Evolutionary conservation across 208 protist genomes (phyloP).

Genomic region (Leishmania tropica): DNA sequence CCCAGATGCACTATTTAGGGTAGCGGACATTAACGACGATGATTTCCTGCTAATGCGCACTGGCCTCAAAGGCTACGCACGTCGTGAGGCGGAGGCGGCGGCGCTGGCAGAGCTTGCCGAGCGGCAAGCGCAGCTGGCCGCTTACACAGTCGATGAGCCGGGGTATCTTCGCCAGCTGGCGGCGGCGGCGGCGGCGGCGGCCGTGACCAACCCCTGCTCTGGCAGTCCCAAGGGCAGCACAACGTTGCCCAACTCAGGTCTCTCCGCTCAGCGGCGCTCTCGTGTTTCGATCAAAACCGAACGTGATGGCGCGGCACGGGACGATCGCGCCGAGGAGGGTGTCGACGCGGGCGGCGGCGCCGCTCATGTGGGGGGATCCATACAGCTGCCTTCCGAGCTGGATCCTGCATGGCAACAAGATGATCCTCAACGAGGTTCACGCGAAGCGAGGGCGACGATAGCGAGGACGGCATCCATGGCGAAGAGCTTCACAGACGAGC

Average conservation of each 20-base stretch:
- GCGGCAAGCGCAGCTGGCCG: conserved; percentile 11
- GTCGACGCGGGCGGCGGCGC: not conserved
- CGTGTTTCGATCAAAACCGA: too few relatives aligned
- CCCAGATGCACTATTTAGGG: conserved; percentile 45
- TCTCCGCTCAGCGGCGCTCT: not conserved
- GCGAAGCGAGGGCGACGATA: not conserved
- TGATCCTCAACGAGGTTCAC: conserved; percentile 11
- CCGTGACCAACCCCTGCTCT: not conserved
- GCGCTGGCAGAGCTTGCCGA: conserved; percentile 11
- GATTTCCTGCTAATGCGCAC: conserved; percentile 56
- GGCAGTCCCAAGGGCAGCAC: not conserved
- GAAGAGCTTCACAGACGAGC: conserved; percentile 5
- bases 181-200: not conserved
- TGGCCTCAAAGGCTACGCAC: conserved; percentile 30
- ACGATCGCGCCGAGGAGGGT: conserved; percentile 3
- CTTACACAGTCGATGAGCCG: conserved; percentile 18
- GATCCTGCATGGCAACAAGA: conserved; percentile 17
- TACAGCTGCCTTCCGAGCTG: not conserved
- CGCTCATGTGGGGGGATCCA: not conserved
- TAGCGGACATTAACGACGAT: conserved; percentile 86
- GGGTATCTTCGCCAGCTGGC: conserved; percentile 6
- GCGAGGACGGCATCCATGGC: not conserved
- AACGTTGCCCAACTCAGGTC: not conserved
- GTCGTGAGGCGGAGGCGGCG: conserved; percentile 13
- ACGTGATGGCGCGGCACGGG: not conserved